Percentiles rank a stretch among this genome's conserved stretches.
Conservation (phyloP, 306 rosid genomes). For the Cucurbita pepo region DNA sequence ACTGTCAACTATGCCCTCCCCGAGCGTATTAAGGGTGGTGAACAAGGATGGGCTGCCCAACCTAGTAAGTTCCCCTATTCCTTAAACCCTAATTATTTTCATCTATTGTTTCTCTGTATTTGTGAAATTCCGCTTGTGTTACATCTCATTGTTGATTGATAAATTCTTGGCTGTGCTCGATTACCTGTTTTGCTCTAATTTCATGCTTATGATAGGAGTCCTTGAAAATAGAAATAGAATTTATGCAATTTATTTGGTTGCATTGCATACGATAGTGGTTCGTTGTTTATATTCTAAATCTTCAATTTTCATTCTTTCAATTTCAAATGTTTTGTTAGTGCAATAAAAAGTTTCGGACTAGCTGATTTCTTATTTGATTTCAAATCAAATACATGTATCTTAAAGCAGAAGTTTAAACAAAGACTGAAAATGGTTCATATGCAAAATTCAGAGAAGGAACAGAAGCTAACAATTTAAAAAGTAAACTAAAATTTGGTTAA, state of each 20-base stretch:
- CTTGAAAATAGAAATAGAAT: neutral
- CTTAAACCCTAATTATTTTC: neutral
- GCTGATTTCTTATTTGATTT: neutral
- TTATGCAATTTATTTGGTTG: neutral
- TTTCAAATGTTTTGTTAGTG: neutral
- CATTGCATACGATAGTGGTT: neutral
- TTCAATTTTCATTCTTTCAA: neutral
- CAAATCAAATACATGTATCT: neutral
- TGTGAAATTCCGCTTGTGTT: neutral
- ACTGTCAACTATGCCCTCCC: constrained; percentile 93
- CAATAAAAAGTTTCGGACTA: neutral
- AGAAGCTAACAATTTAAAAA: neutral
- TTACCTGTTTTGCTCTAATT: neutral
- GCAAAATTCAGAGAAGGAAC: neutral
- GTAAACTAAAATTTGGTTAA: neutral
- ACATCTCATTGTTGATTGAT: neutral
- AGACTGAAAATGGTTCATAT: neutral
- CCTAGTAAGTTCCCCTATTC: constrained; percentile 34
- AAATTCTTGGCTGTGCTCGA: neutral
- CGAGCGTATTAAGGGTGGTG: constrained; percentile 86
- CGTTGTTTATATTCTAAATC: neutral
- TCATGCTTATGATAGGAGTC: neutral
- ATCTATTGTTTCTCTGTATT: neutral
- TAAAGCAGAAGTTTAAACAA: neutral
- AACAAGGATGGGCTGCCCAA: constrained; percentile 98